Evolutionary conservation across 177 flowering plant genomes (phyloP).

Genomic region (Vitis hybrid): DNA sequence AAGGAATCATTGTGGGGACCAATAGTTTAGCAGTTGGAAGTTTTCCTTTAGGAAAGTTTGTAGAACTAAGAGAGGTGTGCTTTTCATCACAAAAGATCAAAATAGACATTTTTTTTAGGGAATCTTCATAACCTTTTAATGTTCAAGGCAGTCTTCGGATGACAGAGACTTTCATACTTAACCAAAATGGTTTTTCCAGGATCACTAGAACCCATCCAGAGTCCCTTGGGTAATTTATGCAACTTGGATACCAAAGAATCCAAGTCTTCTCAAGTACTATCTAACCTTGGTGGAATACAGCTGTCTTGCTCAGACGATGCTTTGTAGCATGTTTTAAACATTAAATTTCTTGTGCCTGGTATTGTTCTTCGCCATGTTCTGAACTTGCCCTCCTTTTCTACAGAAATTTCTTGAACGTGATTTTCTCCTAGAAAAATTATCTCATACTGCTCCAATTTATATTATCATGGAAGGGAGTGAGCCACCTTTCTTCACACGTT

Average conservation of each 20-base stretch:
- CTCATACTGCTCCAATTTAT: constrained; percentile 71
- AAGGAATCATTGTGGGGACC: too few species aligned
- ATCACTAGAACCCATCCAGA: too few species aligned
- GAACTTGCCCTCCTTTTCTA: constrained; percentile 5
- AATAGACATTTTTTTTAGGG: too few species aligned
- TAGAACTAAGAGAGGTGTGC: too few species aligned
- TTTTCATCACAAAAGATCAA: too few species aligned
- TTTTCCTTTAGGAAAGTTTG: too few species aligned
- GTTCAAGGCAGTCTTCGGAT: too few species aligned
- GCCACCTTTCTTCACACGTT: constrained; percentile 92
- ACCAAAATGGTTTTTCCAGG: too few species aligned
- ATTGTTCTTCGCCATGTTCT: neutral
- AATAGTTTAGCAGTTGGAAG: too few species aligned
- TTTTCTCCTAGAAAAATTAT: constrained; percentile 73
- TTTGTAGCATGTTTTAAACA: neutral
- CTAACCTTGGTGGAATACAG: neutral
- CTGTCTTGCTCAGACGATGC: neutral
- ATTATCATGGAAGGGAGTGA: constrained; percentile 84
- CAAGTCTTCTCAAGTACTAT: neutral
- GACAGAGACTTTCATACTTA: too few species aligned
- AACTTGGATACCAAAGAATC: neutral
- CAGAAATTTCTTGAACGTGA: constrained; percentile 93
- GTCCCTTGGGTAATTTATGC: neutral
- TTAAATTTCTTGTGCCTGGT: neutral
- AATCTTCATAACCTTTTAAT: too few species aligned